These are phyloP conservation scores for Cytidiella melzeri DNA, from an alignment of 768 basidiomycete genomes.

Conservation along the genomic window DNA sequence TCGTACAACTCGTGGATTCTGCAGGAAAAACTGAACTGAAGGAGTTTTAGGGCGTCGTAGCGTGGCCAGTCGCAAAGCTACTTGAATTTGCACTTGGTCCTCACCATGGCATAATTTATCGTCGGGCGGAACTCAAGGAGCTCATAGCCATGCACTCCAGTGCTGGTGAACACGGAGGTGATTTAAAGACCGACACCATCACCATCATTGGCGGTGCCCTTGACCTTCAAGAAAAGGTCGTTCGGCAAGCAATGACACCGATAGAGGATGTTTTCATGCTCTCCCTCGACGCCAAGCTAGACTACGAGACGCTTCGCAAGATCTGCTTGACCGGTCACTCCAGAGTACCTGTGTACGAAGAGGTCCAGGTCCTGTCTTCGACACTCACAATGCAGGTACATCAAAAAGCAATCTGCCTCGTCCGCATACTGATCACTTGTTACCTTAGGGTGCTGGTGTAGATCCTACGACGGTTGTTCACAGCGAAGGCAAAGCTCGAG, in stretches of 20 bases:
- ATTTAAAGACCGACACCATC: constrained; percentile 81
- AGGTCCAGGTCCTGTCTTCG: constrained; percentile 57
- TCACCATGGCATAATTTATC: constrained; percentile 89
- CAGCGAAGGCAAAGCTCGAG: neutral
- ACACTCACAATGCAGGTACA: constrained; percentile 11
- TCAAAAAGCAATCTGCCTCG: neutral
- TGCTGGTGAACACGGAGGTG: constrained; percentile 70
- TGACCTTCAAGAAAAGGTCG: constrained; percentile 75
- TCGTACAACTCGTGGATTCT: constrained; percentile 13
- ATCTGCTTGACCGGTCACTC: constrained; percentile 81
- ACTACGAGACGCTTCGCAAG: constrained; percentile 71
- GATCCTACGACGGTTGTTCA: neutral
- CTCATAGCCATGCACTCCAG: constrained; percentile 84
- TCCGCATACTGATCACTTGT: too few species aligned
- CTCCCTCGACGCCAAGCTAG: constrained; percentile 75
- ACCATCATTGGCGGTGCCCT: constrained; percentile 87
- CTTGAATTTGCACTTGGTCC: constrained; percentile 62
- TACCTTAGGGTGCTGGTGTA: neutral
- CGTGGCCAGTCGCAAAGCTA: constrained; percentile 84
- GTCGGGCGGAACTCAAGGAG: constrained; percentile 78
- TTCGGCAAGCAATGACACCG: constrained; percentile 65
- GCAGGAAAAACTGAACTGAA: neutral
- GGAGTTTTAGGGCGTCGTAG: constrained; percentile 50
- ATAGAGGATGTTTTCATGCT: constrained; percentile 83
- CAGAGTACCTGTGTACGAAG: constrained; percentile 79